Evolutionary conservation across 192 early-diverging fungal species (phyloP).

Genomic region (Gaertneriomyces sp.): DNA sequence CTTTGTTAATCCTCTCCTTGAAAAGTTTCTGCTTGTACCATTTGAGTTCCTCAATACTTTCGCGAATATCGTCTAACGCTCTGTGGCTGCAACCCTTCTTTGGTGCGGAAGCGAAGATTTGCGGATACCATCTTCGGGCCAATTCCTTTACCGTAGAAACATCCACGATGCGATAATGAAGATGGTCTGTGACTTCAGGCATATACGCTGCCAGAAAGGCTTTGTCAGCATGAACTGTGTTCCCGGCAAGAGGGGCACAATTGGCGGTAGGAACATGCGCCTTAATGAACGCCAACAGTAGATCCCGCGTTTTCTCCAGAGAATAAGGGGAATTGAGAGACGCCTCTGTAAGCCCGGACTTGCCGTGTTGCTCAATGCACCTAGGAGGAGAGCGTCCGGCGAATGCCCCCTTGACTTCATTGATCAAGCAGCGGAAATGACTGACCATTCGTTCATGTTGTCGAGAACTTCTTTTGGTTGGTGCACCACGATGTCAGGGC

Average conservation of each 20-base stretch:
- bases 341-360: conserved; percentile 16
- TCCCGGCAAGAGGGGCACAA: conserved; percentile 79
- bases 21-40: conserved; percentile 52
- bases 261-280: conserved; percentile 58
- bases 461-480: conserved; percentile 68
- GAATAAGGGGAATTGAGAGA: conserved; percentile 5
- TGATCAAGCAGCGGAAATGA: background rate
- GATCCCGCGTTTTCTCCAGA: conserved; percentile 13
- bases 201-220: conserved; percentile 79
- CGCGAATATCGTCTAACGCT: conserved; percentile 89
- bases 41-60: conserved; percentile 84
- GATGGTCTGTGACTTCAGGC: conserved; percentile 64
- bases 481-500: conserved; percentile 32
- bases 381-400: conserved; percentile 6
- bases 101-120: conserved; percentile 50
- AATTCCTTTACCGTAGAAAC: conserved; percentile 92
- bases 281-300: conserved; percentile 71
- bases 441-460: conserved; percentile 84
- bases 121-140: conserved; percentile 69
- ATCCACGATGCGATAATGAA: conserved; percentile 83
- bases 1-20: background rate
- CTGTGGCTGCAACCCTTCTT: conserved; percentile 64
- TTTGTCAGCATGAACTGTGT: conserved; percentile 89
- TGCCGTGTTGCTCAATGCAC: conserved; percentile 77
- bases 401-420: background rate